Conservation (phyloP, 176 grass and related monocot genomes). For the Musa beccarii region DNA sequence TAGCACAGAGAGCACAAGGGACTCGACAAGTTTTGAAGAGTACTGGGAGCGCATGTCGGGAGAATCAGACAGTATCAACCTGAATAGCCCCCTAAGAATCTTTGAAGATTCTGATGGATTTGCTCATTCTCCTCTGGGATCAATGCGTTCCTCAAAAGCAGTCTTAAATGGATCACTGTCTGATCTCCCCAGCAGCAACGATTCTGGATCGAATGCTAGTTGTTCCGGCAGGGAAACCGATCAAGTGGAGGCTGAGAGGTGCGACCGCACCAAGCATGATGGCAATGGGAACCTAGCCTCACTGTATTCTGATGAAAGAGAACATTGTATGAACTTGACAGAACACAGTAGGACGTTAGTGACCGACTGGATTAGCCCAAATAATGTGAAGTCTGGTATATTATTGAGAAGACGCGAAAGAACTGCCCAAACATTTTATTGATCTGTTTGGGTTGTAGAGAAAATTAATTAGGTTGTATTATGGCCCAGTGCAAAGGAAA, state of each 20-base stretch:
- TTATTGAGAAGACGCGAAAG: conserved; percentile 33
- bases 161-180: neutral
- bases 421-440: conserved; percentile 40
- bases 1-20: conserved; percentile 44
- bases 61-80: conserved; percentile 27
- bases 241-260: conserved; percentile 2
- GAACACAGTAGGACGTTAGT: conserved; percentile 27
- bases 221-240: conserved; percentile 27
- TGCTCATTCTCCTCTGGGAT: conserved; percentile 18
- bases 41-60: conserved; percentile 30
- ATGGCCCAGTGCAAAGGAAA: neutral
- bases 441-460: conserved; percentile 56
- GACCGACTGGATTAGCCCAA: conserved; percentile 31
- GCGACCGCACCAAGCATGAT: too few relatives aligned
- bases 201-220: conserved; percentile 23
- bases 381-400: conserved; percentile 26
- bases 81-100: conserved; percentile 11
- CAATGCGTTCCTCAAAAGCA: conserved; percentile 3
- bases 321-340: conserved; percentile 33
- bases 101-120: conserved; percentile 26
- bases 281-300: conserved; percentile 6
- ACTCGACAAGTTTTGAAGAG: conserved; percentile 57
- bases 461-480: conserved; percentile 25
- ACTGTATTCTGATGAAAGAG: conserved; percentile 36
- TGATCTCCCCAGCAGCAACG: neutral